Conservation (phyloP, 805 yeast species). For the Candida nanaspora region DNA sequence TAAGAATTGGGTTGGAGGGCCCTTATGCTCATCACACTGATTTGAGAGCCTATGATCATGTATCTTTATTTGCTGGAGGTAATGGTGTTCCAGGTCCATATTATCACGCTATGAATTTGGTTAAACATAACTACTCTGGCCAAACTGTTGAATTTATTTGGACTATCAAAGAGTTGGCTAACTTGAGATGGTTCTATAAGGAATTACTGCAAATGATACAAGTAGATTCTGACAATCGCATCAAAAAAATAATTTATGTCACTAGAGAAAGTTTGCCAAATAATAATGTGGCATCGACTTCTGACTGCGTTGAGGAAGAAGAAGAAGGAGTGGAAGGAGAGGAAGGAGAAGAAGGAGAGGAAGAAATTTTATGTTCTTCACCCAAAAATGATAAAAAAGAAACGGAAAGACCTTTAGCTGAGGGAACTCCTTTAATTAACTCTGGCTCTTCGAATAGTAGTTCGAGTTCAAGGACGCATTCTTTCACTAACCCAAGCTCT, state of each 20-base stretch:
- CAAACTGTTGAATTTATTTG: slow-evolving; percentile 32
- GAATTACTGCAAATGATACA: slow-evolving; percentile 27
- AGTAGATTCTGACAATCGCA: slow-evolving; percentile 6
- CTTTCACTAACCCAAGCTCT: slow-evolving; percentile 7
- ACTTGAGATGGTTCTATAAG: slow-evolving; percentile 36
- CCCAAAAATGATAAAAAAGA: neutral
- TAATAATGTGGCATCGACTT: too few relatives aligned
- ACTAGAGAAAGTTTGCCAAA: slow-evolving; percentile 4
- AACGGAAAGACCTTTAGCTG: neutral
- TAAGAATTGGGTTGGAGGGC: slow-evolving; percentile 43
- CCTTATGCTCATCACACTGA: slow-evolving; percentile 43
- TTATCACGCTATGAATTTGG: slow-evolving; percentile 28
- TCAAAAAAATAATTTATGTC: slow-evolving; percentile 15
- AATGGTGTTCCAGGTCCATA: slow-evolving; percentile 51
- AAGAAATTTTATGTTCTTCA: too few relatives aligned
- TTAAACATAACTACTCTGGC: slow-evolving; percentile 2
- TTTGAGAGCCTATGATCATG: slow-evolving; percentile 32
- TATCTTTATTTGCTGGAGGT: slow-evolving; percentile 47
- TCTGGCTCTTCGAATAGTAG: neutral
- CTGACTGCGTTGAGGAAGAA: too few relatives aligned
- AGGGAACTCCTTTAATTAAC: neutral
- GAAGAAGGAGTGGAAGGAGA: too few relatives aligned
- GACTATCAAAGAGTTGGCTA: slow-evolving; percentile 32
- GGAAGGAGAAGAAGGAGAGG: too few relatives aligned
- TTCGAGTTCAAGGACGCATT: neutral